These are phyloP conservation scores for Plantago major DNA, from an alignment of 257 asterid genomes.

Conservation along the genomic window DNA sequence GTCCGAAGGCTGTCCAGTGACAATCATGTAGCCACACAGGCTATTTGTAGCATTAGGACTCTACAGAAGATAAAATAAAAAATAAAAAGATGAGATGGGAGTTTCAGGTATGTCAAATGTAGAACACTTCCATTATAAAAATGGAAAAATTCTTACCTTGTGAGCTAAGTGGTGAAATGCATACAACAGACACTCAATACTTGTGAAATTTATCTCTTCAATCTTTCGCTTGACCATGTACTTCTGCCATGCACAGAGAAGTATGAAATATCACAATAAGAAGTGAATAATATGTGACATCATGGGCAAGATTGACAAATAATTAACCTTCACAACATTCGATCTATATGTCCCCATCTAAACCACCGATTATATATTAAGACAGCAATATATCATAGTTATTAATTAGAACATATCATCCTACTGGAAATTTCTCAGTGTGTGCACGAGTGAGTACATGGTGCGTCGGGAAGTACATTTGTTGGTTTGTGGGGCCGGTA, in stretches of 20 bases:
- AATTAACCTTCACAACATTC: no score
- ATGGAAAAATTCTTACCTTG: conserved; percentile 50
- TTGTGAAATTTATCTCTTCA: conserved; percentile 75
- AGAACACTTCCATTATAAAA: neutral
- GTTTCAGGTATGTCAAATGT: conserved; percentile 7
- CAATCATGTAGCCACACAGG: conserved; percentile 92
- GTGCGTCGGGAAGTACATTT: no score
- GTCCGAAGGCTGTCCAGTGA: conserved; percentile 96
- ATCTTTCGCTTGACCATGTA: conserved; percentile 82
- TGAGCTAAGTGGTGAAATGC: conserved; percentile 82
- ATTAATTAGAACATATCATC: no score
- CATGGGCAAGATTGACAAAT: no score
- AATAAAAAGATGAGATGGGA: neutral
- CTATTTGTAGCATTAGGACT: conserved; percentile 86
- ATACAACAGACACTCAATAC: conserved; percentile 71
- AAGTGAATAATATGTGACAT: no score
- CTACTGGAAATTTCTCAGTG: no score
- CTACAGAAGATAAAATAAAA: conserved; percentile 38
- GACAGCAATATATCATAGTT: no score
- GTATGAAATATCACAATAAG: neutral
- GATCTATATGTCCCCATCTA: no score
- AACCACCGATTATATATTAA: no score
- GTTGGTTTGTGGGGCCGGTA: no score
- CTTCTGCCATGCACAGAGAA: conserved; percentile 48
- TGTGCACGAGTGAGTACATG: no score